These are phyloP conservation scores for Agapanthus africanus DNA, from an alignment of 106 monocot genomes.

Conservation along the genomic window DNA sequence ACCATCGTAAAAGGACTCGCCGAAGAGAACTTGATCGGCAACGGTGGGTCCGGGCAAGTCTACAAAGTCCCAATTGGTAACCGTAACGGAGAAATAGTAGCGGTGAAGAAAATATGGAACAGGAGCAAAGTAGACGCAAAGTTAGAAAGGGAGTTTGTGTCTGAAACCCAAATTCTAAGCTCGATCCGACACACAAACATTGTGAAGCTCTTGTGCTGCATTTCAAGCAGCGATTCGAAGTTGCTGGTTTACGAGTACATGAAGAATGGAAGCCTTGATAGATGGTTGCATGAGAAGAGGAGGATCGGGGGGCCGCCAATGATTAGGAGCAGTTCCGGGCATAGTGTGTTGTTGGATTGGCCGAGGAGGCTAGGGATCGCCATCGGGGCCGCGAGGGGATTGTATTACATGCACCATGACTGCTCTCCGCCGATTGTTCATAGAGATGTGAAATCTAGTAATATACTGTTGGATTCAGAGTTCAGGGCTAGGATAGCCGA, in stretches of 20 bases:
- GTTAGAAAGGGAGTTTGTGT: slow-evolving; percentile 30
- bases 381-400: slow-evolving; percentile 53
- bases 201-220: slow-evolving; percentile 68
- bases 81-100: slow-evolving; percentile 10
- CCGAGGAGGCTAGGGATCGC: slow-evolving; percentile 65
- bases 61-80: slow-evolving; percentile 20
- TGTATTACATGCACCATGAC: slow-evolving; percentile 87
- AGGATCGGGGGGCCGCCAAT: background rate
- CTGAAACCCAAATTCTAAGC: slow-evolving; percentile 38
- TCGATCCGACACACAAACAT: slow-evolving; percentile 63
- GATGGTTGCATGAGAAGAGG: slow-evolving; percentile 47
- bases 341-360: slow-evolving; percentile 48
- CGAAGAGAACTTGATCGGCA: slow-evolving; percentile 60
- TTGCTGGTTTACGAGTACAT: slow-evolving; percentile 87
- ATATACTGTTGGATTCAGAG: slow-evolving; percentile 63
- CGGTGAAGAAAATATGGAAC: slow-evolving; percentile 47
- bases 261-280: slow-evolving; percentile 61
- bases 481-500: slow-evolving; percentile 64
- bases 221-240: slow-evolving; percentile 47
- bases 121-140: slow-evolving; percentile 15
- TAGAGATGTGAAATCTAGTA: slow-evolving; percentile 82
- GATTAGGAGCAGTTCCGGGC: slow-evolving; percentile 12
- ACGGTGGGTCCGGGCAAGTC: slow-evolving; percentile 61
- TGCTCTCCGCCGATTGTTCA: slow-evolving; percentile 58
- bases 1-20: slow-evolving; percentile 34